A percentile compares a stretch with the other conserved stretches of the same genome.
These are phyloP conservation scores for Dactylonectria macrodidyma DNA, from an alignment of 2,329 filamentous ascomycete genomes.

Conservation along the genomic window DNA sequence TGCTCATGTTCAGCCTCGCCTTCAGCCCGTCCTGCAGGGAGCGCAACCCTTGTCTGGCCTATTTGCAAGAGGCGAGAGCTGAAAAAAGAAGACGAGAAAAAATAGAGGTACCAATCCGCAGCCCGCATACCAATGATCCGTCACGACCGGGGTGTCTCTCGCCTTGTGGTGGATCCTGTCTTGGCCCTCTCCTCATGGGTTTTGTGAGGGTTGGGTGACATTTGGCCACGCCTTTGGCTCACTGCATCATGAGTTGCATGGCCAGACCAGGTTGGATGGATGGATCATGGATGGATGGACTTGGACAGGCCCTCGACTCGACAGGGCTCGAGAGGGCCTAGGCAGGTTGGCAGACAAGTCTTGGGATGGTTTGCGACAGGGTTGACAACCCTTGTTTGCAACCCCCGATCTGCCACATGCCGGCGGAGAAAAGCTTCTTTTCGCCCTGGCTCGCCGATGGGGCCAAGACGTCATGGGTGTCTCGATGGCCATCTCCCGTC, in stretches of 20 bases:
- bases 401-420: neutral
- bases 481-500: neutral
- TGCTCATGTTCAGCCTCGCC: too few relatives aligned
- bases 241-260: neutral
- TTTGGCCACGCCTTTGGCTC: neutral
- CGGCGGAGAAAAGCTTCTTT: conserved; percentile 31
- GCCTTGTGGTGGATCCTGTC: neutral
- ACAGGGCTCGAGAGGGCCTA: too few relatives aligned
- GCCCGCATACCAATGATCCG: neutral
- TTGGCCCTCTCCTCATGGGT: neutral
- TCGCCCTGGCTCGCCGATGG: neutral
- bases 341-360: too few relatives aligned
- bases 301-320: too few relatives aligned
- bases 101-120: neutral
- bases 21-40: neutral
- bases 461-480: neutral
- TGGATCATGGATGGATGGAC: too few relatives aligned
- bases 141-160: neutral
- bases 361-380: neutral
- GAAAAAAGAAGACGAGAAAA: neutral
- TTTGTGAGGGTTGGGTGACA: neutral
- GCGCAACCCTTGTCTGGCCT: neutral
- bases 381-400: neutral
- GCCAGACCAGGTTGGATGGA: neutral
- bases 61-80: neutral